These are phyloP conservation scores for Rhodotorula sp. DNA, from an alignment of 1,284 basidiomycete species.

Conservation along the genomic window DNA sequence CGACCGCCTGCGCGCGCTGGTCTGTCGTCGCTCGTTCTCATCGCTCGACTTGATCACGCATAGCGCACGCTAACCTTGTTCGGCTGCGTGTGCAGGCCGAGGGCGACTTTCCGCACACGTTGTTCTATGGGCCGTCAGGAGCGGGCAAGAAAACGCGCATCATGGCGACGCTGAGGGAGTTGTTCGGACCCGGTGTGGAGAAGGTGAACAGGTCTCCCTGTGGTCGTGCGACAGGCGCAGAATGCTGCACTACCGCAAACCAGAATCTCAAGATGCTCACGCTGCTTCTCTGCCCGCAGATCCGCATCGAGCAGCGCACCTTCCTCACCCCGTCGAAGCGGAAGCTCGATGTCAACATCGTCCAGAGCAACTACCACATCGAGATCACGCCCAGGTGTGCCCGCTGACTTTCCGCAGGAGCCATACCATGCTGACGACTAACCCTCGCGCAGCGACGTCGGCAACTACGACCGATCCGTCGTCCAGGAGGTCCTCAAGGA, in stretches of 20 bases:
- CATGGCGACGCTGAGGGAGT: conserved; percentile 77
- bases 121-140: conserved; percentile 96
- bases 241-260: neutral
- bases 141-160: conserved; percentile 99
- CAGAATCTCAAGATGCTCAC: neutral
- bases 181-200: conserved; percentile 89
- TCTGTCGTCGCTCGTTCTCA: conserved; percentile 48
- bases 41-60: neutral
- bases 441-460: conserved; percentile 72
- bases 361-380: conserved; percentile 95
- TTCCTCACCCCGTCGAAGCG: conserved; percentile 92
- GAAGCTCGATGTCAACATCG: conserved; percentile 94
- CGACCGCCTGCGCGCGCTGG: conserved; percentile 73
- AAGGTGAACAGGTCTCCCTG: conserved; percentile 59
- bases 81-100: conserved; percentile 14
- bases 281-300: conserved; percentile 53
- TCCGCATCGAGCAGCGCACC: conserved; percentile 96
- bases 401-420: neutral
- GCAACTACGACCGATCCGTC: conserved; percentile 90
- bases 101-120: conserved; percentile 88
- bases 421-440: neutral
- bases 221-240: neutral
- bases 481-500: conserved; percentile 98
- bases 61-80: neutral
- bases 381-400: conserved; percentile 92